Evolutionary conservation across 805 yeast genomes (phyloP).

Genomic region (Metschnikowia gruessii): DNA sequence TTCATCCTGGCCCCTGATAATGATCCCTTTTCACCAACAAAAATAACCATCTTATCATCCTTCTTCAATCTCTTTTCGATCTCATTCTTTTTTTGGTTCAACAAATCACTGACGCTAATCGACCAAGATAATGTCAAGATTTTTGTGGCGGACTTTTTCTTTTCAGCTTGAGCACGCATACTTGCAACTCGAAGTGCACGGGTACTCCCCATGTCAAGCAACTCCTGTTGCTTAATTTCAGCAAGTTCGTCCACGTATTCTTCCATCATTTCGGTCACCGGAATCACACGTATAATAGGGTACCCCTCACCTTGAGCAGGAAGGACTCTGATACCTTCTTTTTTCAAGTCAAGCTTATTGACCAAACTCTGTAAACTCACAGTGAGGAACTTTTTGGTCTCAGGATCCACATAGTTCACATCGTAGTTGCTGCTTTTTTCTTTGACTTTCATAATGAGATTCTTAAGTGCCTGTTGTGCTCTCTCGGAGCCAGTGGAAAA

Average conservation of each 20-base stretch:
- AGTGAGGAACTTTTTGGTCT: slow-evolving; percentile 21
- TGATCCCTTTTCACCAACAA: slow-evolving; percentile 24
- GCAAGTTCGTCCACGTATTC: slow-evolving; percentile 34
- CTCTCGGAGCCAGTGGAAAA: slow-evolving; percentile 28
- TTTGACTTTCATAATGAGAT: slow-evolving; percentile 25
- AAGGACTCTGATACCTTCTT: slow-evolving; percentile 26
- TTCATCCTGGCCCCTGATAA: slow-evolving; percentile 13
- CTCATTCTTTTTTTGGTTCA: slow-evolving; percentile 52
- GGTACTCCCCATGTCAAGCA: slow-evolving; percentile 34
- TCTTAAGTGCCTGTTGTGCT: slow-evolving; percentile 27
- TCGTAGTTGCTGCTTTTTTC: slow-evolving; percentile 19
- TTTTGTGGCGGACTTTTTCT: slow-evolving; percentile 43
- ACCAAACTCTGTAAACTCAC: slow-evolving; percentile 32
- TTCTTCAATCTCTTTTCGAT: slow-evolving; percentile 43
- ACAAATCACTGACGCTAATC: slow-evolving; percentile 50
- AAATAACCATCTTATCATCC: slow-evolving; percentile 38
- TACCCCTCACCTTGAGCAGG: slow-evolving; percentile 20
- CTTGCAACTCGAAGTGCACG: slow-evolving; percentile 29
- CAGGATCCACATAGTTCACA: slow-evolving; percentile 29
- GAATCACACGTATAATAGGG: slow-evolving; percentile 30
- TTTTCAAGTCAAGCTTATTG: slow-evolving; percentile 27
- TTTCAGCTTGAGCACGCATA: slow-evolving; percentile 31
- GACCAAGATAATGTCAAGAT: slow-evolving; percentile 54
- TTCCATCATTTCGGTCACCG: slow-evolving; percentile 33
- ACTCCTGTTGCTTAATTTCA: slow-evolving; percentile 26